phyloP scores from a whole-genome alignment of 106 monocot species.

The Allium fistulosum region DNA sequence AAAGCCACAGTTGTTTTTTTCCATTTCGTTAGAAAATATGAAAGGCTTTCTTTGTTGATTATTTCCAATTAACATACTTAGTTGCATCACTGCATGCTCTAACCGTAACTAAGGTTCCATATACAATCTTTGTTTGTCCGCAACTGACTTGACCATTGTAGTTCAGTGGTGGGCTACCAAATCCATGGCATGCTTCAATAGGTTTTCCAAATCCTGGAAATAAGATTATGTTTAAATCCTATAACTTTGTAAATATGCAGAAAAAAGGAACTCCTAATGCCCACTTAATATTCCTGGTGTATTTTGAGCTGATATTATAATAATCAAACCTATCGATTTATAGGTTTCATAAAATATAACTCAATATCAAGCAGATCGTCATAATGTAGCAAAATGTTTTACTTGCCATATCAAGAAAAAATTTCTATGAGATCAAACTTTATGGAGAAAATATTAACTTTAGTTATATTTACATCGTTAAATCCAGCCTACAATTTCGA shows the following conservation, averaged over 20 bases:
- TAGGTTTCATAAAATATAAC: too few relatives aligned
- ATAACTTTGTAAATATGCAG: too few relatives aligned
- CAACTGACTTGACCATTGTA: slow-evolving; percentile 56
- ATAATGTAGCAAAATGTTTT: background rate
- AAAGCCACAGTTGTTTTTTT: too few relatives aligned
- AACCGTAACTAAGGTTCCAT: slow-evolving; percentile 57
- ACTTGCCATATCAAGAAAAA: slow-evolving; percentile 69
- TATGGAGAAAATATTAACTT: slow-evolving; percentile 58
- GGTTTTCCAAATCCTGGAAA: slow-evolving; percentile 65
- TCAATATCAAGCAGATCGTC: too few relatives aligned
- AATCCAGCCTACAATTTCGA: slow-evolving; percentile 47
- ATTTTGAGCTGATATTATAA: too few relatives aligned
- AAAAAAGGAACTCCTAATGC: too few relatives aligned
- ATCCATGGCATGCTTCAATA: slow-evolving; percentile 63
- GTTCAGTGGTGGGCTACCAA: slow-evolving; percentile 75
- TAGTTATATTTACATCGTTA: slow-evolving; percentile 51
- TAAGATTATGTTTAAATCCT: background rate
- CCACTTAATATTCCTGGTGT: too few relatives aligned
- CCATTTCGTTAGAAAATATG: too few relatives aligned
- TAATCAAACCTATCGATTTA: too few relatives aligned
- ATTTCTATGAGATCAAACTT: slow-evolving; percentile 74
- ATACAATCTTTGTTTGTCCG: slow-evolving; percentile 57
- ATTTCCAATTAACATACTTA: slow-evolving; percentile 68
- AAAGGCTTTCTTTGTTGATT: too few relatives aligned
- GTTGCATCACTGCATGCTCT: slow-evolving; percentile 53